phyloP scores from a whole-genome alignment of 169 alveolate species.

The Plasmodium fragile region DNA sequence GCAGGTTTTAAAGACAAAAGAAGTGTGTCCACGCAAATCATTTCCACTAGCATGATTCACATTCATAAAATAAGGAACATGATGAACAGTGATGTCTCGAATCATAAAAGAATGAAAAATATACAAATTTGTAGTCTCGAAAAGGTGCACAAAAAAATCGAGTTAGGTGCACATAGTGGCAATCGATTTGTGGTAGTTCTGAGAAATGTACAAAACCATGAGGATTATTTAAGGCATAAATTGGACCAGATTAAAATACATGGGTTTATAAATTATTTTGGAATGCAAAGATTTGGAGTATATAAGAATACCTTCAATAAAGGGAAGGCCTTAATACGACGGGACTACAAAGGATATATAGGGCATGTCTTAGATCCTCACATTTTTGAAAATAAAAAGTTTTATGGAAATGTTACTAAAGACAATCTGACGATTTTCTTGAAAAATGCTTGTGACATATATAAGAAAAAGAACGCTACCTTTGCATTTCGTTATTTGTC shows the following conservation, averaged over 20 bases:
- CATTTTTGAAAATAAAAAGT: conserved; percentile 69
- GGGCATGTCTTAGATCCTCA: conserved; percentile 54
- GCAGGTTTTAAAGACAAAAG: conserved; percentile 77
- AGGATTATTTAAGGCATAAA: conserved; percentile 62
- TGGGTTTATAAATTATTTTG: conserved; percentile 77
- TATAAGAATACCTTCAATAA: conserved; percentile 73
- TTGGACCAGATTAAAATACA: conserved; percentile 46
- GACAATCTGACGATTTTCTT: conserved; percentile 52
- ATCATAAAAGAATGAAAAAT: conserved; percentile 8
- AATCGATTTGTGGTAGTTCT: conserved; percentile 56
- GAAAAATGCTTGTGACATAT: conserved; percentile 56
- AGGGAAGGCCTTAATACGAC: conserved; percentile 65
- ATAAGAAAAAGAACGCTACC: conserved; percentile 56
- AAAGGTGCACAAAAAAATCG: conserved; percentile 33
- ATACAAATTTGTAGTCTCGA: conserved; percentile 58
- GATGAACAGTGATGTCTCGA: neutral
- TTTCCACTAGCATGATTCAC: conserved; percentile 16
- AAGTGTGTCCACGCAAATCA: conserved; percentile 72
- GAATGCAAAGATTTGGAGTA: conserved; percentile 77
- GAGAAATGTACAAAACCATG: conserved; percentile 63
- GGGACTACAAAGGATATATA: conserved; percentile 72
- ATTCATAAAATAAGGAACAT: neutral
- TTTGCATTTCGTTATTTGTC: conserved; percentile 61
- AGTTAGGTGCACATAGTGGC: conserved; percentile 74
- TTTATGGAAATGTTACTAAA: conserved; percentile 53